phyloP scores from a whole-genome alignment of 2,329 filamentous ascomycete genomes.

The Ophidiomyces ophidiicola region DNA sequence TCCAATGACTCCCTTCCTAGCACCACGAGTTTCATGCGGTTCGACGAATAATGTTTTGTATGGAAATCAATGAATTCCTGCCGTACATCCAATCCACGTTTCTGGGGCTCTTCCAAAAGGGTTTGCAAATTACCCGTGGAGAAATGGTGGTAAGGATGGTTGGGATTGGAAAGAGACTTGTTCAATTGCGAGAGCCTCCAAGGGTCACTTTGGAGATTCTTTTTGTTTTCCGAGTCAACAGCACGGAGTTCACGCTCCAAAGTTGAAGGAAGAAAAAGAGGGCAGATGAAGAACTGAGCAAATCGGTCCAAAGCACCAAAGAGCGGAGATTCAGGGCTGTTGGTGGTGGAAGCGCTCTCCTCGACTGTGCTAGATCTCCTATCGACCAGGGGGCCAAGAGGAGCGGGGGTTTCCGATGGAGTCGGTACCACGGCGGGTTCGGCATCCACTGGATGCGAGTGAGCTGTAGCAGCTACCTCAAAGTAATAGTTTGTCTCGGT shows the following conservation, averaged over 20 bases:
- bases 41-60: conserved; percentile 78
- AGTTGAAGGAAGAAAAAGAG: conserved; percentile 72
- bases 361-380: conserved; percentile 13
- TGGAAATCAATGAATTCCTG: conserved; percentile 91
- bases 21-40: conserved; percentile 83
- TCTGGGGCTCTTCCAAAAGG: conserved; percentile 68
- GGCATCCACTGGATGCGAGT: conserved; percentile 16
- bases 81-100: conserved; percentile 68
- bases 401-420: conserved; percentile 10
- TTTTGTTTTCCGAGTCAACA: conserved; percentile 94
- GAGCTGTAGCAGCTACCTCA: conserved; percentile 71
- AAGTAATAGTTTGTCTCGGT: conserved; percentile 98
- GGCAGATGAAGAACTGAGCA: conserved; percentile 84
- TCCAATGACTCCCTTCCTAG: conserved; percentile 72
- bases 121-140: conserved; percentile 81
- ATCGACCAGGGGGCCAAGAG: conserved; percentile 12
- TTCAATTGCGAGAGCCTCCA: conserved; percentile 82
- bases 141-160: conserved; percentile 83
- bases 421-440: conserved; percentile 1
- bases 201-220: conserved; percentile 81
- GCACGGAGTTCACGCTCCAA: conserved; percentile 77
- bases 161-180: conserved; percentile 75
- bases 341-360: conserved; percentile 16
- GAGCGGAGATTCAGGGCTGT: conserved; percentile 43
- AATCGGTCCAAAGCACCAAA: conserved; percentile 81